phyloP scores from a whole-genome alignment of 2,329 filamentous ascomycete species.

The Hypoxylon sp. region DNA sequence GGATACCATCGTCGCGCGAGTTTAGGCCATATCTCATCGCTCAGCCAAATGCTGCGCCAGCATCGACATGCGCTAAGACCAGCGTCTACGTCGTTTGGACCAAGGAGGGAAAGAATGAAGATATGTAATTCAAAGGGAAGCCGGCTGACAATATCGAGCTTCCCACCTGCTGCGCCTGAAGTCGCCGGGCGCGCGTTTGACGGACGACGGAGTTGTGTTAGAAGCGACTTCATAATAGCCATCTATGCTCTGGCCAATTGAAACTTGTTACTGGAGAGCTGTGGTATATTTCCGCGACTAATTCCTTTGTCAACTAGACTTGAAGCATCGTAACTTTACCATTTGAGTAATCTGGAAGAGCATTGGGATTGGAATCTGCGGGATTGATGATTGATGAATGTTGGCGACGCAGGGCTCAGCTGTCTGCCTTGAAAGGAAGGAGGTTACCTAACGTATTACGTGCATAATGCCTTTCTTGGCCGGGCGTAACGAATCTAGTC shows the following conservation, averaged over 20 bases:
- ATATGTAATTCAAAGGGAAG: slow-evolving; percentile 51
- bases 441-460: neutral
- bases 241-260: neutral
- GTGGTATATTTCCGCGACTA: neutral
- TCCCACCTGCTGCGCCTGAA: neutral
- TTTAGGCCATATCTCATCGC: slow-evolving; percentile 50
- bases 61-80: slow-evolving; percentile 43
- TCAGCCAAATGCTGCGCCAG: slow-evolving; percentile 48
- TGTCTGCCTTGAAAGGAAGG: neutral
- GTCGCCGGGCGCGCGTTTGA: slow-evolving; percentile 3
- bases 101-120: slow-evolving; percentile 46
- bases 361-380: neutral
- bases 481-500: too few species aligned
- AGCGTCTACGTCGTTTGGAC: slow-evolving; percentile 45
- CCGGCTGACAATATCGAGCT: slow-evolving; percentile 45
- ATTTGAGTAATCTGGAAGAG: neutral
- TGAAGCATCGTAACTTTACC: neutral
- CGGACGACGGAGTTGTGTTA: slow-evolving; percentile 26
- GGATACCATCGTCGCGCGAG: slow-evolving; percentile 50
- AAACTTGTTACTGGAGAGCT: neutral
- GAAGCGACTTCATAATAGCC: slow-evolving; percentile 37
- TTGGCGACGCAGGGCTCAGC: neutral
- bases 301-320: neutral
- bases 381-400: neutral
- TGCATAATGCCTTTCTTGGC: too few species aligned